These are phyloP conservation scores for Coemansia sp. DNA, from an alignment of 192 early-diverging fungal genomes.

Conservation along the genomic window DNA sequence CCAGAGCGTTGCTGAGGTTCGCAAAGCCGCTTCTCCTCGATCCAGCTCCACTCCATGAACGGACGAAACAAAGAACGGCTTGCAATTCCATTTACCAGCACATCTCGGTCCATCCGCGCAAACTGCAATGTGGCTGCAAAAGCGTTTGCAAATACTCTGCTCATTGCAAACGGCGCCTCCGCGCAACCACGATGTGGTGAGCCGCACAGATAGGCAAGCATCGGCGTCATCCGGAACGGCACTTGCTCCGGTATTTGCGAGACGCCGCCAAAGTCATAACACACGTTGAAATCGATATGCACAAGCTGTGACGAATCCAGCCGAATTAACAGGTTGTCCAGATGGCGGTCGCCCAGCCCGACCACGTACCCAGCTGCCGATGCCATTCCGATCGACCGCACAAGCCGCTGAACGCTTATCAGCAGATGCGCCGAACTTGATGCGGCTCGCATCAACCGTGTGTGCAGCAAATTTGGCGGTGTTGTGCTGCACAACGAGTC, in stretches of 20 bases:
- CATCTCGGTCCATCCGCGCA: conserved; percentile 32
- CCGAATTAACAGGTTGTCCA: conserved; percentile 72
- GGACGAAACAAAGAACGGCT: conserved; percentile 21
- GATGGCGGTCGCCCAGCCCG: conserved; percentile 70
- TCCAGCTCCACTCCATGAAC: conserved; percentile 35
- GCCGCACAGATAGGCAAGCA: conserved; percentile 36
- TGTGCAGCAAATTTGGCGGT: conserved; percentile 16
- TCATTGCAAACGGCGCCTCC: conserved; percentile 15
- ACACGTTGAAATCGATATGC: conserved; percentile 77
- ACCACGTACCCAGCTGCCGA: conserved; percentile 66
- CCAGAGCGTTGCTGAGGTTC: background rate
- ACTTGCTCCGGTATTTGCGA: conserved; percentile 69
- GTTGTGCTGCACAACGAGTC: conserved; percentile 10
- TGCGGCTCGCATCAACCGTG: conserved; percentile 3
- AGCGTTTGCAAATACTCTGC: conserved; percentile 16
- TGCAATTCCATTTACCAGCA: conserved; percentile 18
- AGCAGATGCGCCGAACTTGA: conserved; percentile 20
- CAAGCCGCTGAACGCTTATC: conserved; percentile 8
- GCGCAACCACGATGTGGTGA: background rate
- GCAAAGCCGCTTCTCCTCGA: conserved; percentile 23
- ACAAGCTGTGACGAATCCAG: conserved; percentile 52
- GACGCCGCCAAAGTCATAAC: conserved; percentile 65
- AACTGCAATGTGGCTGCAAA: conserved; percentile 13
- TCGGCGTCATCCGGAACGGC: conserved; percentile 72
- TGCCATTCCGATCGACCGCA: conserved; percentile 43